Base-by-base conservation (phyloP, 306 rosid species). In the Argentina anserina region DNA sequence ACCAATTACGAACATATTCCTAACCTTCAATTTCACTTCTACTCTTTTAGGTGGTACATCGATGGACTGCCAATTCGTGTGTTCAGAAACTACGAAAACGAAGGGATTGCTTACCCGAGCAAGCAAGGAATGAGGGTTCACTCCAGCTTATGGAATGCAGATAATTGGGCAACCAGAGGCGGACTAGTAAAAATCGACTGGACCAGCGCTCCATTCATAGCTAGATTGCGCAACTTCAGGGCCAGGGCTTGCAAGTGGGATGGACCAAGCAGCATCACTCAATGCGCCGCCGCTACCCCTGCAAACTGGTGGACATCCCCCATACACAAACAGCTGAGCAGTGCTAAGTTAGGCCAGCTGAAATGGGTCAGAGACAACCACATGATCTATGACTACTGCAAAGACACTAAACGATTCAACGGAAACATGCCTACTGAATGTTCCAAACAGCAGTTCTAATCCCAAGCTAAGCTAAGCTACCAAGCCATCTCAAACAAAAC, bases 121-220 rank as follows among this genome's bases (percentile, higher is more conserved):
- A 73, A 82, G 79, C 93, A 90, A 80, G 98, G 96, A 55, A 90
- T 93, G 97, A 81, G 20, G 63, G 89, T 78, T 47, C 80, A 90
- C 59, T 69, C 92, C 37, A 93, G 88, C 76, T 73, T 93, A 65
- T 90, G 93, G 91, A 79, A 92, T 73, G 96, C 90, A 18, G 93
- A 90, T 76, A 70, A 85, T 56, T 88, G 96, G 98, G 97, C 97
- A 55, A 93, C 97, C 1, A 81, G 86, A 78, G 98, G 98, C 18
- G 97, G 97, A 14, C 78, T 84, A 34, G 87, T 61, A 9, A 87
- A 93, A 84, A 84, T 80, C n/a, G 72, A 90, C 43, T 90, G 97
- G 97, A 76, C 17, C 18, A 6, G 39, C 70, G 82, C 97, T n/a
- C 98, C 97, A 31, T 93, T 90, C 79, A 78, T 14, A 21, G 93